Base-by-base conservation (phyloP, 139 green algal genomes). In the Chlorella sp. region DNA sequence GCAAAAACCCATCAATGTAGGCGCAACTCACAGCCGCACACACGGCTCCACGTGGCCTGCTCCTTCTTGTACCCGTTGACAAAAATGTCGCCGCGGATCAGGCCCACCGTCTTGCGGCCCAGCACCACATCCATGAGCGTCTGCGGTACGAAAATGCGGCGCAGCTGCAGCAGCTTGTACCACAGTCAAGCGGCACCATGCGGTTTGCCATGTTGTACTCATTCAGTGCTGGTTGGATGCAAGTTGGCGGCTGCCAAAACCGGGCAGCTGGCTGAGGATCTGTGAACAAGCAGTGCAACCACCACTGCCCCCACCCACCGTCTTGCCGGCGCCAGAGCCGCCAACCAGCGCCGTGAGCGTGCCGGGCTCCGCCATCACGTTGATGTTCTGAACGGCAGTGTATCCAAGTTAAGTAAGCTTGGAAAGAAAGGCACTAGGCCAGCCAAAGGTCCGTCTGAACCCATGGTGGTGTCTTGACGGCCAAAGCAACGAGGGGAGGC, bases 41-140 rank as follows among this genome's bases (percentile, higher is more conserved):
- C 89, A 1, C 94, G 83, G 0, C 87, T 87, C 89, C 94, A 98
- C 22, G 87, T 90, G 20, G 32, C 76, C 87, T 97, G 94, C 28
- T 93, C 85, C 87, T 95, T 94, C 41, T 90, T 91, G 77, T 93
- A 87, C 17, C 80, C 88, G 82, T 93, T 93, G 30, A 92, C 87
- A 24, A 94, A 85, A 62, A 96, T 95, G 40, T 94, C 88, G 4
- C 94, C 94, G 0, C 87, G 82, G 67, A 96, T 93, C 4, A 88
- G n/a, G 28, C 94, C 94, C 65, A 92, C 85, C 0, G 94, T 97
- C 90, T 97, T 97, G 73, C 94, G 86, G 13, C 93, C 92, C 22
- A 92, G 91, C 20, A 97, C 88, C 51, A 70, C 78, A 16, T 70
- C 92, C 93, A 96, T 94, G 20, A 96, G 76, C 24, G 94, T 96